Evolutionary conservation across 2,329 filamentous ascomycete genomes (phyloP), one percentile per base, ranked within the genome.

Genomic region (Bipolaris cookei): DNA sequence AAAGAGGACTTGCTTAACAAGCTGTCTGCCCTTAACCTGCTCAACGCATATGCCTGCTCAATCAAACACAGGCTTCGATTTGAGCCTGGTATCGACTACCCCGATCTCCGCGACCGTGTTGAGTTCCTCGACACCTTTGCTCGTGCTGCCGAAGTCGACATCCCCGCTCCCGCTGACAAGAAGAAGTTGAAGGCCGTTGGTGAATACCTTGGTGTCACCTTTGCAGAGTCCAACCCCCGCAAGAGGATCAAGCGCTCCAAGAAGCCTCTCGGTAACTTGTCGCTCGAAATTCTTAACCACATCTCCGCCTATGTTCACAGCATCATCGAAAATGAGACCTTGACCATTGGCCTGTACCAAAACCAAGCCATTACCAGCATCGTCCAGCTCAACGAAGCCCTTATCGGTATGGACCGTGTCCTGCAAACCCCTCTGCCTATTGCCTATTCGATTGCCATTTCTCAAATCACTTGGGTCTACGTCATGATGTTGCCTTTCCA

Each of bases 391-490:
- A 91, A 90, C 70, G 91, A 96, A 63, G 84, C 88, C 54, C 80
- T 92, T 64, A 85, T 86, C 14, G 87, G 88, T 56, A 87, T 87
- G 45, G 90, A 95, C 70, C 88, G 91, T 61, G 88, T 96, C 18
- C 85, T 94, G 30, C 90, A 89, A 74, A 96, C 91, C 0, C 91
- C 91, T 1, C 84, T 96, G 0, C 91, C 91, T 2, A 84, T 92
- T 54, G 91, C 91, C 44, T 96, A 96, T 80, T 87, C 85, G 63
- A 95, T 96, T 67, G 86, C 90, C 67, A 93, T 95, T 73, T 87
- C 88, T 18, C 91, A 96, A 74, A 94, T 95, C 71, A 91, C 91
- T 30, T 93, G 90, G 86, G 84, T 92, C 49, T 96, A 95, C 77
- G 87, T 95, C 51, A 78, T 92, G 65, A 82, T 91, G 30, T 83